These are phyloP conservation scores for Tetradesmus lagerheimii DNA, from an alignment of 139 green algal genomes.

Conservation along the genomic window DNA sequence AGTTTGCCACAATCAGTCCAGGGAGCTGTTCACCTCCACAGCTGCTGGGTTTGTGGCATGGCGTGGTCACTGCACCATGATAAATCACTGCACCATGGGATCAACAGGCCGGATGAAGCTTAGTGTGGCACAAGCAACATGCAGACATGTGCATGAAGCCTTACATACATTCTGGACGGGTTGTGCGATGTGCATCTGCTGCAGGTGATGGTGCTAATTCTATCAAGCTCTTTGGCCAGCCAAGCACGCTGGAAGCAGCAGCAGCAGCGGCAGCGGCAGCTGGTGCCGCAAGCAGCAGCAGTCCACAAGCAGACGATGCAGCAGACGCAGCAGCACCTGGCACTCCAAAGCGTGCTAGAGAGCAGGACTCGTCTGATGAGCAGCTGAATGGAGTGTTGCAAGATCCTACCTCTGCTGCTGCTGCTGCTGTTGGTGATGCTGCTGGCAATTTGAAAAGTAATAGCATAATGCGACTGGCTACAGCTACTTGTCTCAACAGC, in stretches of 20 bases:
- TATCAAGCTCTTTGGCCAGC: constrained; percentile 75
- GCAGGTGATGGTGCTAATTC: constrained; percentile 78
- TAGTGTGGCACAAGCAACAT: too few species aligned
- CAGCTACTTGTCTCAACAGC: too few species aligned
- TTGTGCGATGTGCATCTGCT: background rate
- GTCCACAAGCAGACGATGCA: background rate
- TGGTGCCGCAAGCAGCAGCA: background rate
- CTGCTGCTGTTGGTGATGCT: background rate
- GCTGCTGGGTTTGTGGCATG: too few species aligned
- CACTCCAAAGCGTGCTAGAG: background rate
- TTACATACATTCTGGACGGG: too few species aligned
- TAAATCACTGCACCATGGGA: too few species aligned
- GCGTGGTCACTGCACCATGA: too few species aligned
- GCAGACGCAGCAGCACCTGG: constrained; percentile 3
- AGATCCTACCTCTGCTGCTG: background rate
- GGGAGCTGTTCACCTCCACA: too few species aligned
- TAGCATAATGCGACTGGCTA: too few species aligned
- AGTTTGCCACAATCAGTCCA: too few species aligned
- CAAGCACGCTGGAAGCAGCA: constrained; percentile 13
- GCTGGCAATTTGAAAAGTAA: too few species aligned
- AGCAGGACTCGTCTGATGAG: background rate
- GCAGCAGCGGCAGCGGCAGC: constrained; percentile 27
- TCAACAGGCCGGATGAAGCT: too few species aligned
- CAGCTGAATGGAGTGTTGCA: background rate
- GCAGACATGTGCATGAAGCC: background rate